Base-by-base conservation (phyloP, 495 filamentous ascomycete genomes). In the Penicillium lividum region DNA sequence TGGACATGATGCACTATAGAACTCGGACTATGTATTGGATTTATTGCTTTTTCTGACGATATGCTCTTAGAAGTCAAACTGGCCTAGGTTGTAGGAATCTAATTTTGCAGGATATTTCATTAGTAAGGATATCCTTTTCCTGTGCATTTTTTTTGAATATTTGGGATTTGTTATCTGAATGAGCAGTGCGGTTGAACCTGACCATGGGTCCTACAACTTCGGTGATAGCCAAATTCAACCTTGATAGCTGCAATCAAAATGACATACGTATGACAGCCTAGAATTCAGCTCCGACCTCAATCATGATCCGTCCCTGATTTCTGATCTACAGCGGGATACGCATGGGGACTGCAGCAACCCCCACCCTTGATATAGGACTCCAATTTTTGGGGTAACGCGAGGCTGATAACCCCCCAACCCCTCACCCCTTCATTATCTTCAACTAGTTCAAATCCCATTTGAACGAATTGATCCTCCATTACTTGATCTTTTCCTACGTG, bases 331-430 rank as follows among this genome's bases (percentile, higher is more conserved):
- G 22, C 22, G 25, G 6, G 16, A n/a, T 45, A 31, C 45, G 15
- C 87, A 90, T 61, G 75, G 33, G 31, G 16, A 33, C 43, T 46
- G 16, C 25, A 46, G 18, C 43, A 42, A 46, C 45, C 54, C 54
- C 54, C 54, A 56, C 54, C 33, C 45, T 56, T 56, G 54, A 48
- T 56, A 50, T 38, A 27, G 36, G n/a, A 28, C 22, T 22, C 29
- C 45, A 49, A 56, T 48, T 5, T 5, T 50, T 40, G 54, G 54
- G 54, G 54, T 31, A 49, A 18, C 29, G 28, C 28, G 53, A 55
- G 47, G 33, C 53, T 33, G 31, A 45, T 9, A 15, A 22, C 22
- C 27, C 22, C 36, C 3, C 44, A 47, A 47, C 51, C 28, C 27
- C 16, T 30, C 25, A 48, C 2, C 54, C 44, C 54, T 30, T 49